phyloP scores from a whole-genome alignment of 345 rosid species.

The Gossypium ekmanianum region DNA sequence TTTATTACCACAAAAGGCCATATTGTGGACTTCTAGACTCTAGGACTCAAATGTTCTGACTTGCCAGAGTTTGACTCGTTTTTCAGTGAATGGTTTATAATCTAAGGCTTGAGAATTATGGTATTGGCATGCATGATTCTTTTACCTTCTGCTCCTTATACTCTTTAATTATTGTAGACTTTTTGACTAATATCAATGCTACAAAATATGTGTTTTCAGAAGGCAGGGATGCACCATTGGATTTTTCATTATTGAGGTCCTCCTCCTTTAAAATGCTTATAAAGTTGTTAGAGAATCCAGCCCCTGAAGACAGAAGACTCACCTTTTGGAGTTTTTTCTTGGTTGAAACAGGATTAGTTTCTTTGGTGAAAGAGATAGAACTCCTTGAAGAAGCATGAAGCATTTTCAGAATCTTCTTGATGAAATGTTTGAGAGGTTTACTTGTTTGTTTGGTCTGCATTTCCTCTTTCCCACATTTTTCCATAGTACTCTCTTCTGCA shows the following conservation, averaged over 20 bases:
- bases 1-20: neutral
- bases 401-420: slow-evolving; percentile 64
- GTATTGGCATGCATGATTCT: neutral
- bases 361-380: slow-evolving; percentile 15
- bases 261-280: neutral
- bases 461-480: slow-evolving; percentile 37
- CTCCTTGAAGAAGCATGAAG: slow-evolving; percentile 41
- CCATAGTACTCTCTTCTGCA: slow-evolving; percentile 34
- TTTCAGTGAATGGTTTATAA: slow-evolving; percentile 1
- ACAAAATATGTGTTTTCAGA: neutral
- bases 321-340: slow-evolving; percentile 73
- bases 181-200: neutral
- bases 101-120: slow-evolving; percentile 8
- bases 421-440: slow-evolving; percentile 51
- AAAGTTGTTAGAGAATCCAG: slow-evolving; percentile 11
- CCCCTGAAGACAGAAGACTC: slow-evolving; percentile 24
- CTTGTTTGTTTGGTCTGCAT: slow-evolving; percentile 42
- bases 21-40: slow-evolving; percentile 1
- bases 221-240: neutral
- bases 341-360: slow-evolving; percentile 34
- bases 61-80: neutral
- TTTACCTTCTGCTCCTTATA: neutral
- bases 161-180: neutral
- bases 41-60: neutral
- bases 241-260: neutral